phyloP scores from a whole-genome alignment of 495 filamentous ascomycete genomes.

The Annulohypoxylon moriforme region DNA sequence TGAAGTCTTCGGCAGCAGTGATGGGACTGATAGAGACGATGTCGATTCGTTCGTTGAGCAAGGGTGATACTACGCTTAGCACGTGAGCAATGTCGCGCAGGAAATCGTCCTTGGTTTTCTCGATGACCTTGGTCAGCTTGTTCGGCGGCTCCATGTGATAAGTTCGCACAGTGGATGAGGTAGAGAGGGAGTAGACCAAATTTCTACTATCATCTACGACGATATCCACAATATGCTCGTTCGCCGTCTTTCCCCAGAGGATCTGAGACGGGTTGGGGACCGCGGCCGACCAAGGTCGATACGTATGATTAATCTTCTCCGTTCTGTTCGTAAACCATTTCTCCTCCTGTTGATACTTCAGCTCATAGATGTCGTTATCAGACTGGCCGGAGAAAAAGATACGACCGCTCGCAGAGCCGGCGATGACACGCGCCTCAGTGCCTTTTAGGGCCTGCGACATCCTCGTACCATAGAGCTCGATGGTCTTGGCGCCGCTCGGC shows the following conservation, averaged over 20 bases:
- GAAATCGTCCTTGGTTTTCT: slow-evolving; percentile 65
- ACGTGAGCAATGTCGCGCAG: slow-evolving; percentile 80
- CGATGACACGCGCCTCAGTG: slow-evolving; percentile 75
- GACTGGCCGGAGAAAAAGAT: slow-evolving; percentile 89
- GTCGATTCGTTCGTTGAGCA: slow-evolving; percentile 72
- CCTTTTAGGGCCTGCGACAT: slow-evolving; percentile 81
- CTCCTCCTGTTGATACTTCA: slow-evolving; percentile 96
- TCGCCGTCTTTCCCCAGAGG: slow-evolving; percentile 47
- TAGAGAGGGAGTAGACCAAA: slow-evolving; percentile 91
- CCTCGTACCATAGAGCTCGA: slow-evolving; percentile 83
- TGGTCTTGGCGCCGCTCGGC: slow-evolving; percentile 71
- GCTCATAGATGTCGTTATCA: slow-evolving; percentile 89
- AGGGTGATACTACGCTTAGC: slow-evolving; percentile 69
- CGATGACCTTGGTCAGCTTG: slow-evolving; percentile 64
- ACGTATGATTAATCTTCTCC: slow-evolving; percentile 85
- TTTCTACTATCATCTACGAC: slow-evolving; percentile 87
- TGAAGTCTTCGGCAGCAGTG: slow-evolving; percentile 78
- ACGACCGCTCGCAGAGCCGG: slow-evolving; percentile 81
- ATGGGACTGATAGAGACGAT: slow-evolving; percentile 90
- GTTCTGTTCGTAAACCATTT: slow-evolving; percentile 91
- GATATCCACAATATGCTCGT: slow-evolving; percentile 77
- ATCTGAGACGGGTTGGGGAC: slow-evolving; percentile 63
- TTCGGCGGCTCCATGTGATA: slow-evolving; percentile 76
- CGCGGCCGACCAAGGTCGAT: slow-evolving; percentile 76
- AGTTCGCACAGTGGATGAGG: slow-evolving; percentile 81